phyloP scores from a whole-genome alignment of 345 rosid species.

The Pugionium dolabratum region DNA sequence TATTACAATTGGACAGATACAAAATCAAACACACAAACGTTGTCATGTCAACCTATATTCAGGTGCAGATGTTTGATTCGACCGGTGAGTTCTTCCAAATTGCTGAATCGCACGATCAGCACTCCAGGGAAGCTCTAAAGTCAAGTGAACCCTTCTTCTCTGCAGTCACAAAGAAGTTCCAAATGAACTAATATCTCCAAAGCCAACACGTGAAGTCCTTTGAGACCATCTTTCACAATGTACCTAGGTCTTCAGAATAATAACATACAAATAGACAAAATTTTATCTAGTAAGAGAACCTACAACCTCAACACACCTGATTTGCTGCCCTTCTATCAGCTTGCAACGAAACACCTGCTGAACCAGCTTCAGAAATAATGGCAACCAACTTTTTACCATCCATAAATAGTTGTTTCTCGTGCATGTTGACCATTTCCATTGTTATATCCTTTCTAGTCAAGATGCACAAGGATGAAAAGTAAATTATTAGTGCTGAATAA shows the following conservation, averaged over 20 bases:
- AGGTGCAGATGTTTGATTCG: conserved; percentile 99
- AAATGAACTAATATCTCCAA: conserved; percentile 13
- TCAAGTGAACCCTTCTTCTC: conserved; percentile 96
- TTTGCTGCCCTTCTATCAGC: conserved; percentile 93
- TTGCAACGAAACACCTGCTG: conserved; percentile 98
- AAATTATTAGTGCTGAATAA: conserved; percentile 24
- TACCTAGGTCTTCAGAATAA: conserved; percentile 9
- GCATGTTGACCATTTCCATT: conserved; percentile 99
- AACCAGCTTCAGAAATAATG: conserved; percentile 97
- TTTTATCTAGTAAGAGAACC: not conserved
- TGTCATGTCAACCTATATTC: conserved; percentile 72
- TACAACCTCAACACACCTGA: conserved; percentile 56
- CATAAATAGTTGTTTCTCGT: conserved; percentile 97
- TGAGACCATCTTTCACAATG: conserved; percentile 7
- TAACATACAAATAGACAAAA: conserved; percentile 1
- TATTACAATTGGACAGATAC: not conserved
- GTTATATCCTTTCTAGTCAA: conserved; percentile 81
- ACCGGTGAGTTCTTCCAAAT: conserved; percentile 97
- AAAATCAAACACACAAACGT: conserved; percentile 21
- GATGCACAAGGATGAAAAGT: conserved; percentile 22
- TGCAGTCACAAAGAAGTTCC: conserved; percentile 37
- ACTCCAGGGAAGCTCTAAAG: conserved; percentile 99
- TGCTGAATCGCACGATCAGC: conserved; percentile 99
- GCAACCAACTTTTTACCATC: conserved; percentile 94
- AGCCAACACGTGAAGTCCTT: conserved; percentile 4